Base-by-base conservation (phyloP, 202 grass and related monocot genomes). In the Carex arenaria region DNA sequence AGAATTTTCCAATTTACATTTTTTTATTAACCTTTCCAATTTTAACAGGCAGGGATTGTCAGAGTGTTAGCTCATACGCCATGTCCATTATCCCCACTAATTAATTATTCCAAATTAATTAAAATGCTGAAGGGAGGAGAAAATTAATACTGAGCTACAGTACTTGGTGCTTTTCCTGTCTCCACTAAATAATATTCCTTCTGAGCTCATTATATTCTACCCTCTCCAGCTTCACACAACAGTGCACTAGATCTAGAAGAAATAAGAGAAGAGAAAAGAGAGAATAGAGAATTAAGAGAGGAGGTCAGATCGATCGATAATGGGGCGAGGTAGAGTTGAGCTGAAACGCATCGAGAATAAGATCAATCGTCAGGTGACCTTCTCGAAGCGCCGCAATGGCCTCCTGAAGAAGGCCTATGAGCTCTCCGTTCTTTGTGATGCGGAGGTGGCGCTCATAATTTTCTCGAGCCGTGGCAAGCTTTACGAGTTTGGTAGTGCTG, bases 401-500 rank as follows among this genome's bases (percentile, higher is more conserved):
- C 80, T 94, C 6, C 87, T 94, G 43, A 94, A 94, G 85, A 94
- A 94, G 85, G 92, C 92, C 30, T 94, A 94, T 66, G 92, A 94
- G 63, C 83, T 94, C 26, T 94, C 92, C 18, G 89, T 94, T 56
- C 82, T 94, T 59, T 94, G 92, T 52, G 92, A 94, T 67, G 92
- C 92, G 10, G 92, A 94, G 85, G 80, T 94, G 4, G 92, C 92
- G 1, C 92, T 94, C 82, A 91, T 94, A 70, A 53, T 94, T 62
- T 94, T 94, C 92, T 94, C 92, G 47, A 86, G 89, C 87, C 92
- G 92, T 17, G 92, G 92, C 85, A 94, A 94, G 70, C 87, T 94
- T 67, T 94, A 94, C 31, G 92, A 94, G 87, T 94, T 94, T 64
- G 92, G 89, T 20, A 90, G 87, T 30, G 83, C 80, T 12, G 92